Conservation (phyloP, 2,329 filamentous ascomycete species). For the Macrophomina pseudophaseolina region DNA sequence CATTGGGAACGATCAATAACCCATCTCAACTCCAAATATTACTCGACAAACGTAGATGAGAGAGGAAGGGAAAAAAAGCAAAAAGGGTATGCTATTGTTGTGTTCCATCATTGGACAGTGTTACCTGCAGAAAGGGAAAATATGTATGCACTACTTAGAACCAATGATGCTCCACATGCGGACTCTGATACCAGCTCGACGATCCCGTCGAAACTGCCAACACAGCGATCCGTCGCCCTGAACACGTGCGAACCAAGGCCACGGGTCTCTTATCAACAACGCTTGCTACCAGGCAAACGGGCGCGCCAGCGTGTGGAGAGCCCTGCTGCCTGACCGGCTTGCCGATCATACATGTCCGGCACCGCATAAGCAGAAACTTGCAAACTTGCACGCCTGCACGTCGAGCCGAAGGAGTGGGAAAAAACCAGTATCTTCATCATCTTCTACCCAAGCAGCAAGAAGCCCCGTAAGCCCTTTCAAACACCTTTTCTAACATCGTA, state of each 20-base stretch:
- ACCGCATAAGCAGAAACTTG: background rate
- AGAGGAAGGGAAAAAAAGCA: background rate
- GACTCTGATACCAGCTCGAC: background rate
- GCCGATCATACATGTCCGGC: background rate
- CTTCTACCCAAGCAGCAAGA: conserved; percentile 2
- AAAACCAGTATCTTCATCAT: background rate
- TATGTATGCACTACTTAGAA: background rate
- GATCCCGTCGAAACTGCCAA: background rate
- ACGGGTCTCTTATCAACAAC: background rate
- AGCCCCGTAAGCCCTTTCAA: background rate
- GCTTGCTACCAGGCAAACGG: background rate
- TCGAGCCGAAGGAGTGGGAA: background rate
- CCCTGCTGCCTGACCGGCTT: background rate
- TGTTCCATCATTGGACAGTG: background rate
- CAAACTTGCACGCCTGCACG: background rate
- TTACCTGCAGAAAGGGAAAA: background rate
- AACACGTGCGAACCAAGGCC: background rate
- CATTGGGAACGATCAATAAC: background rate
- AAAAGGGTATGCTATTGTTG: background rate
- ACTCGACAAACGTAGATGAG: background rate
- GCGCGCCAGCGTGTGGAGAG: too few species aligned
- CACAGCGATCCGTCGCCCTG: conserved; percentile 5
- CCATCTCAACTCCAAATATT: background rate
- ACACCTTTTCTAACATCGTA: conserved; percentile 3
- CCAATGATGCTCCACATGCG: background rate